phyloP scores from a whole-genome alignment of 2,329 filamentous ascomycete species.

The Trichoderma sp. region DNA sequence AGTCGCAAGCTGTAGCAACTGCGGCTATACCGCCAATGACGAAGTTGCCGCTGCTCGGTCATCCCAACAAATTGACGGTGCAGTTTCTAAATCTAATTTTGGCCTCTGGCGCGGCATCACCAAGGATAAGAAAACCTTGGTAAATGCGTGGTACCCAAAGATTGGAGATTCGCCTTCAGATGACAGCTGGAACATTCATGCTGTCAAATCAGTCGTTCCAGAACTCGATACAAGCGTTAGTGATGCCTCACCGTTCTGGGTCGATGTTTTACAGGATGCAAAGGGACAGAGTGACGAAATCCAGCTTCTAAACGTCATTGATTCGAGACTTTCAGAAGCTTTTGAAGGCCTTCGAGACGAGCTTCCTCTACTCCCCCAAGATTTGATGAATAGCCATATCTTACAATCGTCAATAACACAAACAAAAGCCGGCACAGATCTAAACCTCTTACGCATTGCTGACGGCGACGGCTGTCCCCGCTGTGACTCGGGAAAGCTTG shows the following conservation, averaged over 20 bases:
- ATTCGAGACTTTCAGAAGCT: conserved; percentile 37
- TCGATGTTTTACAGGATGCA: conserved; percentile 38
- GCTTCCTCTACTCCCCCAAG: conserved; percentile 36
- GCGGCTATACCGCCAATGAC: conserved; percentile 81
- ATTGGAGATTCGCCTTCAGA: conserved; percentile 34
- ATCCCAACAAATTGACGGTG: background rate
- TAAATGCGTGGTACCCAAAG: conserved; percentile 70
- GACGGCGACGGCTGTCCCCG: conserved; percentile 73
- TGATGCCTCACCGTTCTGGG: conserved; percentile 59
- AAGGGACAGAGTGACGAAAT: conserved; percentile 3
- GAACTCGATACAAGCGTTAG: conserved; percentile 74
- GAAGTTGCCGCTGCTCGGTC: conserved; percentile 67
- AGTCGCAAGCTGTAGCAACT: conserved; percentile 74
- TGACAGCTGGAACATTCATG: conserved; percentile 54
- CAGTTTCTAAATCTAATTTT: conserved; percentile 32
- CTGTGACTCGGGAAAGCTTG: conserved; percentile 67
- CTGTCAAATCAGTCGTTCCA: conserved; percentile 67
- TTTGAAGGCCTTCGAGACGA: conserved; percentile 35
- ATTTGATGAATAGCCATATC: conserved; percentile 22
- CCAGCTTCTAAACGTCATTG: conserved; percentile 43
- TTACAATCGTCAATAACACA: conserved; percentile 36
- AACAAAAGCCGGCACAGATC: conserved; percentile 42
- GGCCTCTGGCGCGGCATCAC: conserved; percentile 66
- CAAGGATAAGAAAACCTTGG: conserved; percentile 66
- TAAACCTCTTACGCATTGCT: conserved; percentile 68